phyloP scores from a whole-genome alignment of 2,329 filamentous ascomycete genomes.

The Penicillium sp. region DNA sequence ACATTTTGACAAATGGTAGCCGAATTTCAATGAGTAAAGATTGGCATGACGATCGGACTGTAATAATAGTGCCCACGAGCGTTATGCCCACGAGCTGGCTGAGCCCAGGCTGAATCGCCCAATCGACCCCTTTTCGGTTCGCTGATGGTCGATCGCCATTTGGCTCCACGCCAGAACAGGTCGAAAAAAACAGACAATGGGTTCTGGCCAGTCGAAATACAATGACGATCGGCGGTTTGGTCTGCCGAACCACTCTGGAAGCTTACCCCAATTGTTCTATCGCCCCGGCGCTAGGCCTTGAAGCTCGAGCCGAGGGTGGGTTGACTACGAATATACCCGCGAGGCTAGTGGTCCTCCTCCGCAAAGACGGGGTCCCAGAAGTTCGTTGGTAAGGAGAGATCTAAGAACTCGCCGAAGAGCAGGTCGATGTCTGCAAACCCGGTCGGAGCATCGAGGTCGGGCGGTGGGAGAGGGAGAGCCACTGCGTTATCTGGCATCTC shows the following conservation, averaged over 20 bases:
- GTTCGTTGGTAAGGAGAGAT: constrained; percentile 40
- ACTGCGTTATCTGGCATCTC: no score
- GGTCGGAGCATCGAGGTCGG: constrained; percentile 35
- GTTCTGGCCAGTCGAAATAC: constrained; percentile 6
- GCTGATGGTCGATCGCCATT: constrained; percentile 8
- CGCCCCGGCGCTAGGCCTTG: background rate
- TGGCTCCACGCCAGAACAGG: constrained; percentile 1
- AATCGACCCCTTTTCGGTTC: background rate
- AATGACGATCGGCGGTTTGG: constrained; percentile 8
- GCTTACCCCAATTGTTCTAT: constrained; percentile 2
- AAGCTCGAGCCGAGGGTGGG: no score
- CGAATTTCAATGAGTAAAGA: background rate
- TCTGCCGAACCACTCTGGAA: constrained; percentile 1
- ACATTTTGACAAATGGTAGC: background rate
- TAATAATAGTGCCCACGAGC: background rate
- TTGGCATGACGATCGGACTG: background rate
- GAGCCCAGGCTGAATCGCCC: constrained; percentile 11
- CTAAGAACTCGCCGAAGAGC: constrained; percentile 41
- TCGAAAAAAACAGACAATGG: background rate
- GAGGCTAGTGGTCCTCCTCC: constrained; percentile 6
- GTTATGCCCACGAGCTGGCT: constrained; percentile 5
- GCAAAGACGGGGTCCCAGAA: constrained; percentile 43
- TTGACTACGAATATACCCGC: no score
- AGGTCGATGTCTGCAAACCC: constrained; percentile 41
- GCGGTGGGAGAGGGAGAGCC: no score